Conservation (phyloP, 371 early-diverging fungal genomes). For the Amoeboradix gromovi region DNA sequence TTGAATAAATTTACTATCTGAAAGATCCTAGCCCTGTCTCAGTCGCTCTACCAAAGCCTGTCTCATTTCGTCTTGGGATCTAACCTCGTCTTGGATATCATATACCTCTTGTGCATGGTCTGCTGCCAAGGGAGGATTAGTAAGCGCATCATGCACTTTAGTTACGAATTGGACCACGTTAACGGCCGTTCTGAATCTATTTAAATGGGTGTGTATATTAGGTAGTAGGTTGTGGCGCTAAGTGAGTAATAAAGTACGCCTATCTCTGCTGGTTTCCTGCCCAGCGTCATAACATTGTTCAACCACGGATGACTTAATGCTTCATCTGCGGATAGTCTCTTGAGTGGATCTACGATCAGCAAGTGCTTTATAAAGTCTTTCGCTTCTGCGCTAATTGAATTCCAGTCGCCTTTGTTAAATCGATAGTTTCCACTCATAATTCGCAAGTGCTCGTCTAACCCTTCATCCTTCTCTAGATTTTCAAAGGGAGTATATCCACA, state of each 20-base stretch:
- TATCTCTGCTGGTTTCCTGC: not conserved
- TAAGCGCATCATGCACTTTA: not conserved
- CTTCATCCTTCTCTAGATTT: constrained; percentile 6
- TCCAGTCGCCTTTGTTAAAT: not conserved
- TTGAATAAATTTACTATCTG: too few species aligned
- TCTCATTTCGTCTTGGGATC: not conserved
- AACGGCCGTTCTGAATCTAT: not conserved
- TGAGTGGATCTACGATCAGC: constrained; percentile 1
- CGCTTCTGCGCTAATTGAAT: not conserved
- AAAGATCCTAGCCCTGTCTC: not conserved
- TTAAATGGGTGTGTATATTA: not conserved
- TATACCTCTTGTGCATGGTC: not conserved
- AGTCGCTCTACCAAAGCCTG: not conserved
- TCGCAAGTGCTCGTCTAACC: constrained; percentile 2
- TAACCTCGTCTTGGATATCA: too few species aligned
- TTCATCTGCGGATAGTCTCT: constrained; percentile 3
- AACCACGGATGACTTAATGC: constrained; percentile 16
- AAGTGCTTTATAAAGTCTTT: not conserved
- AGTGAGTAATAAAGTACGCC: not conserved
- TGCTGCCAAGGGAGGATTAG: not conserved
- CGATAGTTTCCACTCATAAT: not conserved
- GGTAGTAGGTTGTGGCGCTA: not conserved
- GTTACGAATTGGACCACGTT: not conserved
- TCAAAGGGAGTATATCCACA: constrained; percentile 4
- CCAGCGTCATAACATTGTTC: not conserved